Percentiles rank a stretch among this genome's conserved stretches.
Evolutionary conservation across 306 rosid species (phyloP).

Genomic region (Castanea mollissima): DNA sequence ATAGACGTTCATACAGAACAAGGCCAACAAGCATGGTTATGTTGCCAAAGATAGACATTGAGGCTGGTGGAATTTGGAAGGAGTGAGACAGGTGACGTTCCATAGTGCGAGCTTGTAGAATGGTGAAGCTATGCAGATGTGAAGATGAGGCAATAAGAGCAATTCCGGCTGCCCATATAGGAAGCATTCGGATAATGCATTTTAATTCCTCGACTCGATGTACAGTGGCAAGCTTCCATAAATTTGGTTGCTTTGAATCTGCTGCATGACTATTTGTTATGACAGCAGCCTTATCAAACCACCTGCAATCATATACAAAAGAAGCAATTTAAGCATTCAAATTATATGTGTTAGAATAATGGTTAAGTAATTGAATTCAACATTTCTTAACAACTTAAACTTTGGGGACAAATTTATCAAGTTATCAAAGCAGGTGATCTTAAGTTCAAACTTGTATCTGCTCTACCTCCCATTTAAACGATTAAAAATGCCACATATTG

Average conservation of each 20-base stretch:
- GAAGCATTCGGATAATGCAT: slow-evolving; percentile 67
- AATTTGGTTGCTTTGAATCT: slow-evolving; percentile 42
- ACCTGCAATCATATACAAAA: slow-evolving; percentile 31
- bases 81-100: slow-evolving; percentile 47
- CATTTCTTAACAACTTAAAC: no score
- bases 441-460: no score
- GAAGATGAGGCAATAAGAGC: slow-evolving; percentile 52
- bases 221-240: slow-evolving; percentile 69
- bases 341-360: background rate
- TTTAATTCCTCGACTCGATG: slow-evolving; percentile 81
- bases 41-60: slow-evolving; percentile 53
- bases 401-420: no score
- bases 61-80: slow-evolving; percentile 69
- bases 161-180: slow-evolving; percentile 67
- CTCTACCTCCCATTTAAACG: no score
- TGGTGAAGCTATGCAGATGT: slow-evolving; percentile 55
- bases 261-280: slow-evolving; percentile 30
- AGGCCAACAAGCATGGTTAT: slow-evolving; percentile 64
- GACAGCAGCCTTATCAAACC: slow-evolving; percentile 79
- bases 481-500: no score
- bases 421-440: no score
- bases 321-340: background rate
- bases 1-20: slow-evolving; percentile 58
- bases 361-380: no score
- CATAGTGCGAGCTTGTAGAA: slow-evolving; percentile 76